Percentiles rank a stretch among this genome's conserved stretches.
phyloP scores from a whole-genome alignment of 1,284 basidiomycete genomes.

The Schizophyllum amplum region DNA sequence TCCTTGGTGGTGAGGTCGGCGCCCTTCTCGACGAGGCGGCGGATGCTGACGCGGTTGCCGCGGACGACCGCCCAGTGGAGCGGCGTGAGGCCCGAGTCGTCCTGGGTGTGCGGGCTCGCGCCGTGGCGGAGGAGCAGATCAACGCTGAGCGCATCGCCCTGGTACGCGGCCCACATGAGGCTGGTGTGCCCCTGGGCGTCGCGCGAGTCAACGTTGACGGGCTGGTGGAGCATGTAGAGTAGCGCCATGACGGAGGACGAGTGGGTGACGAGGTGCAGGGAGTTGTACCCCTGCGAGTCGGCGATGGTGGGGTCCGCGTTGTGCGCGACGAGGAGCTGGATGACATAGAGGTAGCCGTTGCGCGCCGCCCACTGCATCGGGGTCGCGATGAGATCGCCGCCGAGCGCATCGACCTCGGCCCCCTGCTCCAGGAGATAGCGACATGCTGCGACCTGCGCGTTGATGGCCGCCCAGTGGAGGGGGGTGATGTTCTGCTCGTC shows the following conservation, averaged over 20 bases:
- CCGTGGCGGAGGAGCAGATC: conserved; percentile 87
- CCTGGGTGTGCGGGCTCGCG: conserved; percentile 68
- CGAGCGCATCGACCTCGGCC: conserved; percentile 91
- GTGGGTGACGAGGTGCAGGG: conserved; percentile 92
- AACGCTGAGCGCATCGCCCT: conserved; percentile 94
- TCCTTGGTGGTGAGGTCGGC: conserved; percentile 81
- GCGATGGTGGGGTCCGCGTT: conserved; percentile 88
- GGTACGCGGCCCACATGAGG: conserved; percentile 99
- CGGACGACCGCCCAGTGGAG: conserved; percentile 99
- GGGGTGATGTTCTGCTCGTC: conserved; percentile 92
- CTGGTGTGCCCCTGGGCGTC: conserved; percentile 93
- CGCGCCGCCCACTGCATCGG: conserved; percentile 98
- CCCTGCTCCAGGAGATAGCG: conserved; percentile 84
- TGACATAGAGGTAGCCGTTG: conserved; percentile 92
- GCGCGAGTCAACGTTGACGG: conserved; percentile 79
- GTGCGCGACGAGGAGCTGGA: conserved; percentile 83
- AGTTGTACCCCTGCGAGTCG: conserved; percentile 96
- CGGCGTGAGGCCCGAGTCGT: conserved; percentile 82
- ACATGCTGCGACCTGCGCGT: conserved; percentile 76
- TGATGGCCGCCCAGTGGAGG: conserved; percentile 96
- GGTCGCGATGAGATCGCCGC: conserved; percentile 93
- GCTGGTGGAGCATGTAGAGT: conserved; percentile 88
- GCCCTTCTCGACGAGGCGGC: conserved; percentile 78
- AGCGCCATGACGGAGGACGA: conserved; percentile 92
- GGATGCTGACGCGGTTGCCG: conserved; percentile 83